Evolutionary conservation across 1,284 basidiomycete genomes (phyloP).

Genomic region (Cutaneotrichosporon daszewskae): DNA sequence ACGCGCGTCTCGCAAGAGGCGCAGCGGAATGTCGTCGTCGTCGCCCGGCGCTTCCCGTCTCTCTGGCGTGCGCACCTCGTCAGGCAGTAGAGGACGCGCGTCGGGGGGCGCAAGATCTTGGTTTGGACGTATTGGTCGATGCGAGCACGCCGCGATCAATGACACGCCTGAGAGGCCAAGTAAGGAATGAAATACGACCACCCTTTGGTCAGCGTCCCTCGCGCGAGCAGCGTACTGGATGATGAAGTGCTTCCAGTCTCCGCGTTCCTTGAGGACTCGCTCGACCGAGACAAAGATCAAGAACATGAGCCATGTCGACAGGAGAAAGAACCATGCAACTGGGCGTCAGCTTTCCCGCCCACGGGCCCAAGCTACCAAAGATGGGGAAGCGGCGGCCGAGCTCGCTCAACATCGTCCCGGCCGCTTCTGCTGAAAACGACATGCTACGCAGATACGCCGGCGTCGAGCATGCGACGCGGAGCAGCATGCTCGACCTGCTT

Average conservation of each 20-base stretch:
- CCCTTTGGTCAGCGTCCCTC: conserved; percentile 9
- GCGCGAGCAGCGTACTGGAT: conserved; percentile 20
- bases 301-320: conserved; percentile 27
- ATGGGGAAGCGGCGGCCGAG: no score
- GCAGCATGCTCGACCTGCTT: no score
- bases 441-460: no score
- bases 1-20: conserved; percentile 21
- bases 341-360: conserved; percentile 3
- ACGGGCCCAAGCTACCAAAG: no score
- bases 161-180: conserved; percentile 25
- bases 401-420: no score
- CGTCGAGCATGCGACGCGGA: no score
- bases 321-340: conserved; percentile 20
- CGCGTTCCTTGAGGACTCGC: conserved; percentile 21
- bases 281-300: conserved; percentile 23
- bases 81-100: conserved; percentile 14
- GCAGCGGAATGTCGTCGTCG: conserved; percentile 32
- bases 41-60: conserved; percentile 2
- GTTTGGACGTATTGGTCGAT: conserved; percentile 27
- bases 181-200: conserved; percentile 23
- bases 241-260: conserved; percentile 25
- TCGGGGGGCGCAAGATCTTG: conserved; percentile 23
- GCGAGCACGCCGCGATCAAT: conserved; percentile 19
- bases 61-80: conserved; percentile 4
- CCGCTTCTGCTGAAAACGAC: no score